Evolutionary conservation across 257 asterid genomes (phyloP), one percentile per base, ranked within the genome.

Genomic region (Plantago major): DNA sequence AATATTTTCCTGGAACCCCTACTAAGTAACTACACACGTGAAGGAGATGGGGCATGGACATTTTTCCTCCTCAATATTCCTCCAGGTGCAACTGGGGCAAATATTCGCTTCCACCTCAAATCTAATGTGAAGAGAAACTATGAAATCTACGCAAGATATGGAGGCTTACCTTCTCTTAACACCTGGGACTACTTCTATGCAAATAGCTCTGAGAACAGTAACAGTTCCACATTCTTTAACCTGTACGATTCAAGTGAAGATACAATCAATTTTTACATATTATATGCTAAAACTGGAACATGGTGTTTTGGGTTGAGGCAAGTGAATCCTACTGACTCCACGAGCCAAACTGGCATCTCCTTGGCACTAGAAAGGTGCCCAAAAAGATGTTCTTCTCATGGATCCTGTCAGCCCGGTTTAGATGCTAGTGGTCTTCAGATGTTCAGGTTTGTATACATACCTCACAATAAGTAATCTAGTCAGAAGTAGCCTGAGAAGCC

Each of bases 301-400:
- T 93, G 99, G 99, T 61, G 80, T 77, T 57, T 93, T 11, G 99
- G 97, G 55, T 63, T 93, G 78, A 85, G 95, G 76, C 83, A 85
- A 51, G 71, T 78, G 44, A 71, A 58, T 42, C 76, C 71, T 4
- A 38, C 61, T 66, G 65, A 33, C 58, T 72, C 83, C 13, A 19
- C 44, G 3, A 51, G 61, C 73, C 78, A 75, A 64, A 82, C 95
- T 7, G 71, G 52, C 47, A 65, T 93, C 73, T 80, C 89, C 46
- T 71, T 93, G 65, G 79, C 99, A 11, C 71, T 89, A 11, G 97
- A 89, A 76, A 87, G 97, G 74, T 93, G 99, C 74, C 97, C 96
- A 2, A 65, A 53, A 18, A 83, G 78, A 73, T 93, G 99, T 76
- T 87, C 95, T 16, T 79, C 87, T 64, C 92, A 81, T 72, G 99